These are phyloP conservation scores for Clonostachys solani DNA, from an alignment of 2,329 filamentous ascomycete genomes.

Conservation along the genomic window DNA sequence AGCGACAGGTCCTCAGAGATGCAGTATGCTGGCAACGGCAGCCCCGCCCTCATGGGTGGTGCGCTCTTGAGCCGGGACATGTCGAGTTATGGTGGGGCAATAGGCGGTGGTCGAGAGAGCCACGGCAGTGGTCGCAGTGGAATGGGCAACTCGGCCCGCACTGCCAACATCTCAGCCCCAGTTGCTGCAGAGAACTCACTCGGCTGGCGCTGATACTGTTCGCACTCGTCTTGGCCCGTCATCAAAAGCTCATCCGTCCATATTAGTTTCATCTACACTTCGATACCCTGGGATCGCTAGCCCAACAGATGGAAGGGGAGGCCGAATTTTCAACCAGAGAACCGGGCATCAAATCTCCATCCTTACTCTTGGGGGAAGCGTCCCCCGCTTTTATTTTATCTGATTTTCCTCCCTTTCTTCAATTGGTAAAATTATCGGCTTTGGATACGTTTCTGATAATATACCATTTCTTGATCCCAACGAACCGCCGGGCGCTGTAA, in stretches of 20 bases:
- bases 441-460: too few relatives aligned
- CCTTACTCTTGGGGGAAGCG: too few relatives aligned
- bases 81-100: conserved; percentile 47
- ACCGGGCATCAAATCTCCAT: too few relatives aligned
- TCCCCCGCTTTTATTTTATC: too few relatives aligned
- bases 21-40: conserved; percentile 42
- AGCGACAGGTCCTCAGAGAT: conserved; percentile 42
- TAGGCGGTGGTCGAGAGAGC: conserved; percentile 47
- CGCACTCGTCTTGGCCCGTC: neutral
- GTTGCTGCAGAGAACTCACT: conserved; percentile 93
- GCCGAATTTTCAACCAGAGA: too few relatives aligned
- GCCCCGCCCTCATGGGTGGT: conserved; percentile 67
- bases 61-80: conserved; percentile 56
- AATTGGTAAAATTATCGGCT: too few relatives aligned
- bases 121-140: conserved; percentile 65
- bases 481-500: too few relatives aligned
- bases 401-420: too few relatives aligned
- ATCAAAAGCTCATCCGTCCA: conserved; percentile 2
- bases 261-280: conserved; percentile 3
- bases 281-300: conserved; percentile 3
- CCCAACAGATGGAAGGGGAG: too few relatives aligned
- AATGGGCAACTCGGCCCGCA: conserved; percentile 48
- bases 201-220: conserved; percentile 74
- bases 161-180: conserved; percentile 75
- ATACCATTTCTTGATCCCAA: too few relatives aligned